phyloP scores from a whole-genome alignment of 371 early-diverging fungal species.

The Nematocida sp. region DNA sequence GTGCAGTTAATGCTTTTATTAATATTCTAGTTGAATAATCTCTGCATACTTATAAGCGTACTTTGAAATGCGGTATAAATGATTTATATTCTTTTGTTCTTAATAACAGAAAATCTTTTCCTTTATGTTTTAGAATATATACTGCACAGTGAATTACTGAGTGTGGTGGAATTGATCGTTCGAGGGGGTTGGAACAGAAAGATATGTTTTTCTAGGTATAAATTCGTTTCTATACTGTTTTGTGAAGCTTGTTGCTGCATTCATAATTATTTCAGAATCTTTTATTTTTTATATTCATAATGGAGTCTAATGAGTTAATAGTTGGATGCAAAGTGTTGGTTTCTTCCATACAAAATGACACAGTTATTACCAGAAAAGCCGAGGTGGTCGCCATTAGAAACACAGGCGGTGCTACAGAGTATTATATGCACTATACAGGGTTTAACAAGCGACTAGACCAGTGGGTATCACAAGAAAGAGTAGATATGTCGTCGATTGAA shows the following conservation, averaged over 20 bases:
- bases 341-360: not conserved
- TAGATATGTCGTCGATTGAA: slow-evolving; percentile 73
- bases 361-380: slow-evolving; percentile 70
- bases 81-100: no score
- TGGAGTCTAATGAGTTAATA: slow-evolving; percentile 20
- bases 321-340: slow-evolving; percentile 54
- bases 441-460: slow-evolving; percentile 97
- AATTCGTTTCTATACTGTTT: not conserved
- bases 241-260: not conserved
- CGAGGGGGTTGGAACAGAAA: no score
- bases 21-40: no score
- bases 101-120: no score
- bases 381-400: slow-evolving; percentile 82
- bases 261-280: not conserved
- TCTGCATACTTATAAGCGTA: no score
- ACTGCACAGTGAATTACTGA: no score
- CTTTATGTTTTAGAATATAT: no score
- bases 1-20: no score
- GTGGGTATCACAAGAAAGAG: slow-evolving; percentile 79
- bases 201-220: not conserved
- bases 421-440: slow-evolving; percentile 92
- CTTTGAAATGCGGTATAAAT: no score
- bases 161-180: no score
- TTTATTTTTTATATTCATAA: slow-evolving; percentile 34
- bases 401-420: slow-evolving; percentile 72